Base-by-base conservation (phyloP, 2,329 filamentous ascomycete species). In the Fusarium aywerte region DNA sequence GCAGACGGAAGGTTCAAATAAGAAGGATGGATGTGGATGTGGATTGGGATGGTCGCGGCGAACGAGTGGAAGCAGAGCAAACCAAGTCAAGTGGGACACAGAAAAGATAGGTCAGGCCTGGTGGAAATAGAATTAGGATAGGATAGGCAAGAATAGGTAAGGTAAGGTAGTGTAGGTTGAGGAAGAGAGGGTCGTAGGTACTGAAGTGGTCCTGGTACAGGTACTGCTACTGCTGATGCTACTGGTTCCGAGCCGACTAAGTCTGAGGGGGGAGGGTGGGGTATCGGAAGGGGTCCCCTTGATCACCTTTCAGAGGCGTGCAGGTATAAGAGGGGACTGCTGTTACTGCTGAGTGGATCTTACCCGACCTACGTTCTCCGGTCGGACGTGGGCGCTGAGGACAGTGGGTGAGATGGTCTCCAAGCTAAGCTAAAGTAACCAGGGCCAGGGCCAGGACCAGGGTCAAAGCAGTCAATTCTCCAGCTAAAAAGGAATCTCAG, bases 1-100 rank as follows among this genome's bases (percentile, higher is more conserved):
- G 73, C 69, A 73, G 74, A 58, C 74, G 72, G 68, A 74, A 75
- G 73, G 73, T 76, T 75, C 71, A 76, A 76, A 76, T 76, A 77
- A 74, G 71, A 75, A 60, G 67, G 66, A 70, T 70, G 55, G 25
- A 33, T 20, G 48, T 49, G 51, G 55, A 58, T 33, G 52, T 58
- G 55, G 40, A 58, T 33, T 42, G 33, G 57, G 36, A 39, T 52
- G 44, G 55, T 42, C 58, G 36, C 40, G 55, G 57, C 58, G 48
- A 52, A 50, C 32, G 38, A 25, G 33, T 59, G 35, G 47, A 59
- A 39, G 57, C 56, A 58, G 25, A 59, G 36, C 39, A 58, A 58
- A 35, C 25, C 39, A 52, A 56, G 57, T 59, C 48, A 60, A 61
- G 55, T 60, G 59, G 57, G 64, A 68, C 66, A 43, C 36, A 49